Base-by-base conservation (phyloP, 164 flowering plant genomes). In the Dillenia turbinata region DNA sequence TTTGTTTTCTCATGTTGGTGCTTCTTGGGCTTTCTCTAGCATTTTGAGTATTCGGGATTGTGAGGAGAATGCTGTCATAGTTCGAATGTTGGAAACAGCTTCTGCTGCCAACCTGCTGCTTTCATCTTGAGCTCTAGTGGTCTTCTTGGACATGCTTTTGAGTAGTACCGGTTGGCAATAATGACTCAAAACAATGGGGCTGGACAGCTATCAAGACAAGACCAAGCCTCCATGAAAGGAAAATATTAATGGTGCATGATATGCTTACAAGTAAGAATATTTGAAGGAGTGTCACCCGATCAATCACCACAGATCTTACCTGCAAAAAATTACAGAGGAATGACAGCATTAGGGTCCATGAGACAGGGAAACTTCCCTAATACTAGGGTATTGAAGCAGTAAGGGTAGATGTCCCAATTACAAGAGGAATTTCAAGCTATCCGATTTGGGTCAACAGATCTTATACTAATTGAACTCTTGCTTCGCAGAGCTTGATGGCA, bases 121-220 rank as follows among this genome's bases (percentile, higher is more conserved):
- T 55, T 85, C 83, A 0, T 76, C 80, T 62, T 92, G 96, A 9
- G 96, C 75, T 59, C 83, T 81, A 48, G 83, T 79, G 47, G 89
- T 83, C 74, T 84, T 80, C 1, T 66, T 61, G 9, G 96, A 85
- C 96, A 85, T 74, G 75, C 57, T 81, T 59, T 79, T 81, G 19
- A 92, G 79, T 1, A 89, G 73, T 10, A 85, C 88, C 0, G 75
- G 78, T 0, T 85, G 72, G 9, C 73, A 48, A 56, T 84, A 89
- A 74, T 72, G 84, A 80, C 85, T 83, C 0, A 77, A 54, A 9
- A 92, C 82, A 63, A 89, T 77, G 3, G 8, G 97, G 97, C 47
- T 92, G 97, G 10, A 84, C 88, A 0, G 94, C 97, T 8, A 89
- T 89, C 88, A 89, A 85, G 12, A 92, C 96, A 9, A 89, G 10